Percentiles rank a stretch among this genome's conserved stretches.
Evolutionary conservation across 352 stramenopile species (phyloP).

Genomic region (Pythium scleroteichum): DNA sequence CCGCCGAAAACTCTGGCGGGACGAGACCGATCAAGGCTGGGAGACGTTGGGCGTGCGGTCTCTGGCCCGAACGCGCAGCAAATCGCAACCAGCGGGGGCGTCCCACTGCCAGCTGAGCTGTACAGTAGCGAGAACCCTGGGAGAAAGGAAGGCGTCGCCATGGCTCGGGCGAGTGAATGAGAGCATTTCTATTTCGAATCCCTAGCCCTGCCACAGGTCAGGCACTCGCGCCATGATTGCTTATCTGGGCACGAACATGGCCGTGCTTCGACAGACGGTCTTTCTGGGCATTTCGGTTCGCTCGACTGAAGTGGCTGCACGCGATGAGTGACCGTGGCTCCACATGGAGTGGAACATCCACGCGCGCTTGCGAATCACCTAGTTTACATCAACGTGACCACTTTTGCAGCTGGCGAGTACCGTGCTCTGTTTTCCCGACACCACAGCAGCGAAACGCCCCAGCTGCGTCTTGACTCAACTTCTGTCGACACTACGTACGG

Average conservation of each 20-base stretch:
- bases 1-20: neutral
- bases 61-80: neutral
- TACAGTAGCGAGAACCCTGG: neutral
- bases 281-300: conserved; percentile 13
- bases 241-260: conserved; percentile 1
- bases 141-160: neutral
- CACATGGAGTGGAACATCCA: conserved; percentile 10
- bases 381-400: conserved; percentile 14
- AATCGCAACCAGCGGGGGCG: too few relatives aligned
- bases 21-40: neutral
- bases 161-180: neutral
- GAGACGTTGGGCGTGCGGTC: neutral
- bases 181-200: conserved; percentile 10
- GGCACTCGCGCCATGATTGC: neutral
- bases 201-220: conserved; percentile 7
- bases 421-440: neutral
- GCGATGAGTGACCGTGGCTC: neutral
- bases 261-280: neutral
- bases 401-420: neutral
- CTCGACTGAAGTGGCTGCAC: neutral
- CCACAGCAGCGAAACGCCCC: conserved; percentile 1
- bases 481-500: neutral
- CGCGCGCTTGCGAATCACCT: conserved; percentile 12
- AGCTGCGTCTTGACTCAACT: neutral
- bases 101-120: neutral